Evolutionary conservation across 192 early-diverging fungal genomes (phyloP).

Genomic region (Mortierella hygrophila): DNA sequence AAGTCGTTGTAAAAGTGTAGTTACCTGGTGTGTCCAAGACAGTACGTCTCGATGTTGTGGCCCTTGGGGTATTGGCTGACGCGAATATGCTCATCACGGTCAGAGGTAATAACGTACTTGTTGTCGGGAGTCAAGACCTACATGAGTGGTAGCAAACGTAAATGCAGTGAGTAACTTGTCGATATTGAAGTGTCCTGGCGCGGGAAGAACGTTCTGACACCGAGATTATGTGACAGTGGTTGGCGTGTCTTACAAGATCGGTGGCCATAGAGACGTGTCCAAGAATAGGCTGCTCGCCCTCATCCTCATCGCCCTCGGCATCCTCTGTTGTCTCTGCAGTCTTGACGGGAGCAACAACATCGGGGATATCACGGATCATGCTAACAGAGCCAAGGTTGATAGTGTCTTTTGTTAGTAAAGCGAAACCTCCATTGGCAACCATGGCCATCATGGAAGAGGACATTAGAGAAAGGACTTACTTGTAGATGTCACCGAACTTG

Average conservation of each 20-base stretch:
- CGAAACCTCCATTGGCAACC: neutral
- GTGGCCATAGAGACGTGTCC: conserved; percentile 97
- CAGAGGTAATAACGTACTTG: conserved; percentile 86
- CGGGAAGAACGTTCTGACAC: neutral
- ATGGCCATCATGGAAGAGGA: neutral
- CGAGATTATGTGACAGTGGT: neutral
- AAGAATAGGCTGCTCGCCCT: conserved; percentile 64
- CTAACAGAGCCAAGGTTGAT: neutral
- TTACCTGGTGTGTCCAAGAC: conserved; percentile 92
- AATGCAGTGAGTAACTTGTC: neutral
- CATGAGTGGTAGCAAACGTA: neutral
- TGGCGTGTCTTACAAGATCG: conserved; percentile 76
- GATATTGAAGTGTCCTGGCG: neutral
- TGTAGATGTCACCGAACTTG: conserved; percentile 96
- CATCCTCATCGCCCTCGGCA: conserved; percentile 45
- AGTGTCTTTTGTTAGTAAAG: neutral
- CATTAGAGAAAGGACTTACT: conserved; percentile 57
- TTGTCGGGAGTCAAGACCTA: conserved; percentile 72
- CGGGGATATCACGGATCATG: conserved; percentile 43
- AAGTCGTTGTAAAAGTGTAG: neutral
- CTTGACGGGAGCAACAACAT: conserved; percentile 42
- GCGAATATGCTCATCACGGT: conserved; percentile 98
- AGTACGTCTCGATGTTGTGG: conserved; percentile 91
- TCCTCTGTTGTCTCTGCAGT: conserved; percentile 43
- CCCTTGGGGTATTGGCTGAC: conserved; percentile 91